Base-by-base conservation (phyloP, 148 eudicot genomes). In the Chenopodium formosanum region DNA sequence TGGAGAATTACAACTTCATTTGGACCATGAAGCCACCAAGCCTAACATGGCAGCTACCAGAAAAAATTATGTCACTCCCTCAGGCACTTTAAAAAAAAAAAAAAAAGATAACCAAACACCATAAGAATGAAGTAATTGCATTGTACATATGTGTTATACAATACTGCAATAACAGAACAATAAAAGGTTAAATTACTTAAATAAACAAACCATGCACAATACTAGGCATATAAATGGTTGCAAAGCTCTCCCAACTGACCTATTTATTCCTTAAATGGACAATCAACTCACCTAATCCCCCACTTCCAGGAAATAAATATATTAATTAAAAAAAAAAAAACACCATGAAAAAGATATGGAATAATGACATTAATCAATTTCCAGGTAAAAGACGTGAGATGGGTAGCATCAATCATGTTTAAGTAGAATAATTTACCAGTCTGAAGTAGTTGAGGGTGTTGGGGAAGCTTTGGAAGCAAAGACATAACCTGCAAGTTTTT, bases 401-500 rank as follows among this genome's bases (percentile, higher is more conserved):
- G 4, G 32, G 48, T 25, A 82, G 29, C 12, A 50, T 40, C 7
- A 5, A 40, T 40, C 5, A 40, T 50, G 53, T 48, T 10, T 0
- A 48, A 23, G 60, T 25, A 82, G 29, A 60, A 58, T 65, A 68
- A 50, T 63, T 52, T 90, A 97, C 99, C 98, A 73, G 99, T 97
- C 47, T 91, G 94, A 72, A 91, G 92, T 82, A 97, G 92, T 85
- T 90, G 97, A 44, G 97, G 93, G 81, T 97, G 97, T 84, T 89
- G 92, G 79, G 98, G 99, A 89, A 97, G 94, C 80, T 97, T 91
- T 1, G 96, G 90, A 79, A 97, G 89, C 87, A 93, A 82, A 76
- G 92, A 84, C 98, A 94, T 94, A 73, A 94, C 88, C 99, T 97
- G 90, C 75, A 66, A 27, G 58, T 63, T 60, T 22, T 48, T 82